phyloP scores from a whole-genome alignment of 2,329 filamentous ascomycete species.

The Purpureocillium lavendulum region DNA sequence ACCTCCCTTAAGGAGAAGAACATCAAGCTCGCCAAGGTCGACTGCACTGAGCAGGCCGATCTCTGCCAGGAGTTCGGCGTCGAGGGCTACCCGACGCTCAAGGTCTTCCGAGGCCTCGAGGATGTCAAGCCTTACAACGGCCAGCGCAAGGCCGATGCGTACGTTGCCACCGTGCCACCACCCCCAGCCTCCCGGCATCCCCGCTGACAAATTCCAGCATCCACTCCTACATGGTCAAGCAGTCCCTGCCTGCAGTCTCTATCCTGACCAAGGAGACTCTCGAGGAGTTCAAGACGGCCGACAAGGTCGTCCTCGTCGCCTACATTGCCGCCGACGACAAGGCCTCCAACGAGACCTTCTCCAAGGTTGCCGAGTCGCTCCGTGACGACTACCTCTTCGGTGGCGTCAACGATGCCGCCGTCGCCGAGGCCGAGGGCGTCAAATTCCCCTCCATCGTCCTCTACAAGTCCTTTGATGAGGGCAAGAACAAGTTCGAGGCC shows the following conservation, averaged over 20 bases:
- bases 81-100: constrained; percentile 96
- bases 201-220: constrained; percentile 35
- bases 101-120: constrained; percentile 91
- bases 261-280: constrained; percentile 71
- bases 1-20: constrained; percentile 81
- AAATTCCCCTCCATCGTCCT: constrained; percentile 80
- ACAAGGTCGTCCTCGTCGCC: constrained; percentile 91
- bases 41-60: constrained; percentile 91
- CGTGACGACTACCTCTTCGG: constrained; percentile 92
- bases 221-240: constrained; percentile 93
- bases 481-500: constrained; percentile 73
- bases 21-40: constrained; percentile 77
- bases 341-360: constrained; percentile 79
- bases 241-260: constrained; percentile 89
- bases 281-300: constrained; percentile 93
- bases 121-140: constrained; percentile 77
- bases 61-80: constrained; percentile 87
- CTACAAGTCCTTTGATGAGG: constrained; percentile 97
- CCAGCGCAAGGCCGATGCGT: constrained; percentile 77
- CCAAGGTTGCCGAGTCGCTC: constrained; percentile 61
- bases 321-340: constrained; percentile 79
- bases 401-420: constrained; percentile 69
- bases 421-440: constrained; percentile 87
- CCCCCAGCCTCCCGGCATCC: not conserved
- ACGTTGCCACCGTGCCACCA: constrained; percentile 22